These are phyloP conservation scores for Taxawa tesnikishii DNA, from an alignment of 2,329 filamentous ascomycete genomes.

Conservation along the genomic window DNA sequence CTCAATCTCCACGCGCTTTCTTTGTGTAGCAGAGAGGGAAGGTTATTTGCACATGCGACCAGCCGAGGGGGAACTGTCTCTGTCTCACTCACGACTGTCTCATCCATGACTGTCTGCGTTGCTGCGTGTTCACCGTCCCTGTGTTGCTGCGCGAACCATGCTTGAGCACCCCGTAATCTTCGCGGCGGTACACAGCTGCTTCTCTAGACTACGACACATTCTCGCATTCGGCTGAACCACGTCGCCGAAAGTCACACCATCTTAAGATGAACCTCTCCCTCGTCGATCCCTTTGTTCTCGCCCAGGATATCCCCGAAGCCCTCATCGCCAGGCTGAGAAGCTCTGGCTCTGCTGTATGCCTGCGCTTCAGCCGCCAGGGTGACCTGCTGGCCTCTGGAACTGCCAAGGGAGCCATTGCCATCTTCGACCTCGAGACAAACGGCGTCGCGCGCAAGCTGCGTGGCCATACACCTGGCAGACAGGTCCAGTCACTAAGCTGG, in stretches of 20 bases:
- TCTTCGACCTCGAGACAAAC: conserved; percentile 97
- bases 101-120: no score
- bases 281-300: conserved; percentile 58
- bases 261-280: conserved; percentile 57
- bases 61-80: no score
- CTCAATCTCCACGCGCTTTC: no score
- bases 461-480: conserved; percentile 65
- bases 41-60: no score
- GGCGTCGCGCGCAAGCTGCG: conserved; percentile 88
- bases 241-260: conserved; percentile 1
- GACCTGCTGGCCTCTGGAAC: conserved; percentile 91
- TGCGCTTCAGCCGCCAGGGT: conserved; percentile 86
- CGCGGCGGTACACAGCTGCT: neutral
- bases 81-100: no score
- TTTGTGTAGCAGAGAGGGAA: no score
- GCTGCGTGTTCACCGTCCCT: no score
- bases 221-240: neutral
- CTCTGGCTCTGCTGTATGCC: conserved; percentile 49
- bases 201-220: neutral
- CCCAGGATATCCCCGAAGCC: conserved; percentile 78
- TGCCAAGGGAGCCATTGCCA: conserved; percentile 80
- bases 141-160: no score
- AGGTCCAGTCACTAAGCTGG: conserved; percentile 93
- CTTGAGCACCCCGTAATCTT: neutral
- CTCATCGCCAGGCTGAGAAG: conserved; percentile 76